These are phyloP conservation scores for Vigna radiata DNA, from an alignment of 306 rosid species.

Conservation along the genomic window DNA sequence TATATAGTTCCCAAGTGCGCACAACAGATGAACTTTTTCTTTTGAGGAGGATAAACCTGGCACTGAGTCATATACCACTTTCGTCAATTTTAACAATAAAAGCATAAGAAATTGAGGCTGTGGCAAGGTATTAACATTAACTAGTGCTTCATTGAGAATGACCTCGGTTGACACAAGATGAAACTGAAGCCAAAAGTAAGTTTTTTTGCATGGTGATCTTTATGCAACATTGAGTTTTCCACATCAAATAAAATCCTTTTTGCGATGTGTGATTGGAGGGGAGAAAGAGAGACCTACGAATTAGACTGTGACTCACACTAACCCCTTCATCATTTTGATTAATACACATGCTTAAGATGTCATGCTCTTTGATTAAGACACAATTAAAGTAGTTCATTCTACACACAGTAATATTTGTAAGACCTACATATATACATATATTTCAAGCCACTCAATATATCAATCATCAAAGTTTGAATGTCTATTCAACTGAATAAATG, in stretches of 20 bases:
- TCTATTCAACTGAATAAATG: neutral
- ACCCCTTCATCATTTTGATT: slow-evolving; percentile 38
- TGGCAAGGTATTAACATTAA: slow-evolving; percentile 42
- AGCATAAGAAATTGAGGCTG: slow-evolving; percentile 44
- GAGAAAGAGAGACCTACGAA: slow-evolving; percentile 41
- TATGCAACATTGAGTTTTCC: slow-evolving; percentile 31
- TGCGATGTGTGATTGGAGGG: slow-evolving; percentile 26
- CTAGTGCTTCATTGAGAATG: slow-evolving; percentile 52
- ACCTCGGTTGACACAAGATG: slow-evolving; percentile 26
- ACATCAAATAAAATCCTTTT: slow-evolving; percentile 35
- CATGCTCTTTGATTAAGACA: slow-evolving; percentile 49
- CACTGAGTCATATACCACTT: slow-evolving; percentile 52
- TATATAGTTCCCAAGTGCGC: slow-evolving; percentile 45
- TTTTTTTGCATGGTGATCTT: slow-evolving; percentile 24
- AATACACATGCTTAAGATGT: slow-evolving; percentile 38
- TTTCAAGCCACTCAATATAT: slow-evolving; percentile 45
- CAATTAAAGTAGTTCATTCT: slow-evolving; percentile 25
- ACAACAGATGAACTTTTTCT: slow-evolving; percentile 30
- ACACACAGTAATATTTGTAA: slow-evolving; percentile 30
- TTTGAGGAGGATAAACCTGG: slow-evolving; percentile 36
- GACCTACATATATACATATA: slow-evolving; percentile 21
- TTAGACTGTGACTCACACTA: slow-evolving; percentile 37
- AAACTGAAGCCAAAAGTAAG: slow-evolving; percentile 10
- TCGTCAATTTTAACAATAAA: slow-evolving; percentile 50
- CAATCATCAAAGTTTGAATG: neutral